Evolutionary conservation across 257 asterid species (phyloP).

Genomic region (Fraxinus quadrangulata): DNA sequence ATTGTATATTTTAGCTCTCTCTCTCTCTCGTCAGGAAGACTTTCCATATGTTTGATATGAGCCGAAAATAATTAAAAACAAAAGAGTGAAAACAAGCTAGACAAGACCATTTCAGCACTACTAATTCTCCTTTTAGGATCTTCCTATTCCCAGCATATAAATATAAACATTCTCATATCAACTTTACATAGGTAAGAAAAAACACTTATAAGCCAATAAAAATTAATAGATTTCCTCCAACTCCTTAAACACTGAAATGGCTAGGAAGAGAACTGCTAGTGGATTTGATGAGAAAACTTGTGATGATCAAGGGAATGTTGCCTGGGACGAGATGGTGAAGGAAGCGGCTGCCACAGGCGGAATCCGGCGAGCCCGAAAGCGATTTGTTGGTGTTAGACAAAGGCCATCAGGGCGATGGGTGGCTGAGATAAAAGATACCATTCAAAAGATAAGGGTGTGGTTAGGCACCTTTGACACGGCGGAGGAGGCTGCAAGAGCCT

Average conservation of each 20-base stretch:
- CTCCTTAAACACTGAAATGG: conserved; percentile 32
- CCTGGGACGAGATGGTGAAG: conserved; percentile 56
- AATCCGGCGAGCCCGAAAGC: conserved; percentile 50
- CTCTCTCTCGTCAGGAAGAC: neutral
- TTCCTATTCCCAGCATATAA: conserved; percentile 25
- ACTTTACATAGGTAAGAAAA: conserved; percentile 9
- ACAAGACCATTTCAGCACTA: conserved; percentile 22
- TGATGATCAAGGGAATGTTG: conserved; percentile 26
- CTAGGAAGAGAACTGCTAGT: conserved; percentile 59
- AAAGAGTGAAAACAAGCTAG: conserved; percentile 24
- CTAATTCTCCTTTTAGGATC: conserved; percentile 11
- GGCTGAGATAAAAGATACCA: conserved; percentile 84
- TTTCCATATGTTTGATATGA: conserved; percentile 23
- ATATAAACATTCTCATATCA: conserved; percentile 26
- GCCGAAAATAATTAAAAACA: neutral
- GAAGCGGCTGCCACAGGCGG: conserved; percentile 57
- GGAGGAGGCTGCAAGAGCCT: conserved; percentile 80
- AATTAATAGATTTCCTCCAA: no score
- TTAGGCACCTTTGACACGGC: conserved; percentile 84
- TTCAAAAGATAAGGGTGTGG: conserved; percentile 81
- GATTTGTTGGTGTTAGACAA: conserved; percentile 76
- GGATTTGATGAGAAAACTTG: conserved; percentile 25
- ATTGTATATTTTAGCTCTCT: neutral
- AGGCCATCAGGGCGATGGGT: conserved; percentile 89
- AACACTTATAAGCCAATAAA: conserved; percentile 10